A percentile compares a stretch with the other conserved stretches of the same genome.
Conservation (phyloP, 2,329 filamentous ascomycete genomes). For the Chalaropsis thielavioides region DNA sequence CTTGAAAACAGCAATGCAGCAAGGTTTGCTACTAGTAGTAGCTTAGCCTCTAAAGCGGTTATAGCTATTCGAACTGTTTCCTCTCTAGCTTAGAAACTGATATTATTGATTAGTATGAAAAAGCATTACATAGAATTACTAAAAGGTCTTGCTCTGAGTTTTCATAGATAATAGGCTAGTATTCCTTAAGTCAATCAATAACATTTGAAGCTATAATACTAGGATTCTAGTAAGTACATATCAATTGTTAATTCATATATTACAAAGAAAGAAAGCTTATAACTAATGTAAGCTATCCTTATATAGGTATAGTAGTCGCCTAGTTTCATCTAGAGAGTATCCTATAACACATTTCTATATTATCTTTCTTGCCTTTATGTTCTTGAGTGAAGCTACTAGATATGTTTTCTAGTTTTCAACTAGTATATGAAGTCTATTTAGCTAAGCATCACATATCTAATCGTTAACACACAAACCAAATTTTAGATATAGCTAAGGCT, state of each 20-base stretch:
- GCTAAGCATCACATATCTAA: not conserved
- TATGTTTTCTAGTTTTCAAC: slow-evolving; percentile 34
- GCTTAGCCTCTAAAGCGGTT: slow-evolving; percentile 36
- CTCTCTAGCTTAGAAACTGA: slow-evolving; percentile 34
- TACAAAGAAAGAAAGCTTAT: not conserved
- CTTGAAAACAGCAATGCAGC: slow-evolving; percentile 32
- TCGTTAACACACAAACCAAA: not conserved
- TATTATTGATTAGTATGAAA: slow-evolving; percentile 27
- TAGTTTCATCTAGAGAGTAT: slow-evolving; percentile 34
- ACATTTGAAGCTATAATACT: slow-evolving; percentile 28
- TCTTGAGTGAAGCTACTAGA: slow-evolving; percentile 30
- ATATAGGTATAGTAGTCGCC: slow-evolving; percentile 27
- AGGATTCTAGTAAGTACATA: slow-evolving; percentile 26
- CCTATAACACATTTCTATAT: slow-evolving; percentile 33
- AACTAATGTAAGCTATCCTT: not conserved
- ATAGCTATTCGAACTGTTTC: slow-evolving; percentile 36
- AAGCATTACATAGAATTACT: slow-evolving; percentile 24
- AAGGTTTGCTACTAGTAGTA: slow-evolving; percentile 33
- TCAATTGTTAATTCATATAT: not conserved
- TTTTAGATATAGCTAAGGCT: slow-evolving; percentile 33
- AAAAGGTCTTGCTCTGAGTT: slow-evolving; percentile 23
- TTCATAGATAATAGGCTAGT: slow-evolving; percentile 30
- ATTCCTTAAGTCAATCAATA: slow-evolving; percentile 29
- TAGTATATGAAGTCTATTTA: slow-evolving; percentile 21
- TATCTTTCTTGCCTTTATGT: slow-evolving; percentile 37